Evolutionary conservation across 202 grass and related monocot species (phyloP).

Genomic region (Schoenoplectus triqueter): DNA sequence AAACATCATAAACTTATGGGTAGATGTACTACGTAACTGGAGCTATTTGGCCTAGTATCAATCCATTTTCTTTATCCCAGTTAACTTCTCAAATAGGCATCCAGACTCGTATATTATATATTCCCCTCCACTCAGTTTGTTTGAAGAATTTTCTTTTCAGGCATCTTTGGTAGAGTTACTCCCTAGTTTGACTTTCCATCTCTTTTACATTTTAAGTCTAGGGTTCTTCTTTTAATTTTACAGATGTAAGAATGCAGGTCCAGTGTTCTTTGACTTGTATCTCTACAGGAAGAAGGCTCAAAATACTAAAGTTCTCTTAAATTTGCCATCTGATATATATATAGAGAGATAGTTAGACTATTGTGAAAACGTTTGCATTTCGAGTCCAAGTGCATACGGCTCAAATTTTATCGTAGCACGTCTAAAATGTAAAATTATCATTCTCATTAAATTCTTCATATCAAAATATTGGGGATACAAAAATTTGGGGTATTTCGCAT

Average conservation of each 20-base stretch:
- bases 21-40: neutral
- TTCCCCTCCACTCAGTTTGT: neutral
- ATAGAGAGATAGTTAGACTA: too few relatives aligned
- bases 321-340: neutral
- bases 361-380: too few relatives aligned
- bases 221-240: neutral
- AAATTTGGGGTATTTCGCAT: too few relatives aligned
- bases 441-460: too few relatives aligned
- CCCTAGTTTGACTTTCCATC: neutral
- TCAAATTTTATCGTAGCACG: too few relatives aligned
- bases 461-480: too few relatives aligned
- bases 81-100: neutral
- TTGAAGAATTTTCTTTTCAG: neutral
- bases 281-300: neutral
- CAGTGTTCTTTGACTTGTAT: neutral
- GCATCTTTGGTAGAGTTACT: slow-evolving; percentile 2
- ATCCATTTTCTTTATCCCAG: neutral
- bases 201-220: neutral
- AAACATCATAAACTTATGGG: neutral
- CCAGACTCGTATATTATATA: neutral
- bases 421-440: too few relatives aligned
- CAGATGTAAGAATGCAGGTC: too few relatives aligned
- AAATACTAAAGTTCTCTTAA: neutral
- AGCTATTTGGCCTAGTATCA: neutral
- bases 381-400: too few relatives aligned